A percentile compares a stretch with the other conserved stretches of the same genome.
Evolutionary conservation across 2,329 filamentous ascomycete species (phyloP).

Genomic region (Cyclaneusma minus): DNA sequence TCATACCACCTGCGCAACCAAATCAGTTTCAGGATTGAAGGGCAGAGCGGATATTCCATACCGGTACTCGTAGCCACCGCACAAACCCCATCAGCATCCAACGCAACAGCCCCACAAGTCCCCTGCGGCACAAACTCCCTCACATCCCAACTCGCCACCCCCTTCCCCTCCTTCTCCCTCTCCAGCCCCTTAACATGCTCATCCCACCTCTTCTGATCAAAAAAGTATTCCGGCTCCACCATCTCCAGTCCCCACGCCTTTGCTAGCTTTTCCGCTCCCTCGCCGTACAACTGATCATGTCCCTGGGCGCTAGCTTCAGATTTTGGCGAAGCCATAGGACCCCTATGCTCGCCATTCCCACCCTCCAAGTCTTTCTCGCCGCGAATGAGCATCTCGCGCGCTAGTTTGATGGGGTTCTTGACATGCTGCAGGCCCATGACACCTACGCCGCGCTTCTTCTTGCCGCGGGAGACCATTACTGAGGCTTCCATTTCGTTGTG

Average conservation of each 20-base stretch:
- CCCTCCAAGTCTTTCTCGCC: constrained; percentile 45
- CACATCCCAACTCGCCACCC: constrained; percentile 37
- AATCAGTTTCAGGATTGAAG: no score
- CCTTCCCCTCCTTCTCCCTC: constrained; percentile 26
- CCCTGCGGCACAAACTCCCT: constrained; percentile 64
- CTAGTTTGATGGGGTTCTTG: constrained; percentile 67
- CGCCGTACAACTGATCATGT: constrained; percentile 55
- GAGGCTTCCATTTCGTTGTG: constrained; percentile 76
- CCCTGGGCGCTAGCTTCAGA: constrained; percentile 32
- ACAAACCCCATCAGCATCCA: constrained; percentile 61
- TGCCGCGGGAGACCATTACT: constrained; percentile 65
- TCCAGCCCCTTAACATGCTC: constrained; percentile 50
- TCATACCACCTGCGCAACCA: constrained; percentile 78
- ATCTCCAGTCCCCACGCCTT: constrained; percentile 52
- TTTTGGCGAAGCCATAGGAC: constrained; percentile 10
- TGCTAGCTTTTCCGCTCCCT: constrained; percentile 54
- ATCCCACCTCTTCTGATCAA: constrained; percentile 63
- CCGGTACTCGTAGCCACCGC: constrained; percentile 51
- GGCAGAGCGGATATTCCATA: no score
- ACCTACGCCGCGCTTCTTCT: constrained; percentile 62
- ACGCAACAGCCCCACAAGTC: constrained; percentile 67
- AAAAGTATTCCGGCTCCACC: constrained; percentile 60
- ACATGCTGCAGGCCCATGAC: constrained; percentile 59
- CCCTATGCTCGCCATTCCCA: constrained; percentile 20
- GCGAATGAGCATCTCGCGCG: constrained; percentile 51